Evolutionary conservation across 2,329 filamentous ascomycete species (phyloP).

Genomic region (Mariannaea sp.): DNA sequence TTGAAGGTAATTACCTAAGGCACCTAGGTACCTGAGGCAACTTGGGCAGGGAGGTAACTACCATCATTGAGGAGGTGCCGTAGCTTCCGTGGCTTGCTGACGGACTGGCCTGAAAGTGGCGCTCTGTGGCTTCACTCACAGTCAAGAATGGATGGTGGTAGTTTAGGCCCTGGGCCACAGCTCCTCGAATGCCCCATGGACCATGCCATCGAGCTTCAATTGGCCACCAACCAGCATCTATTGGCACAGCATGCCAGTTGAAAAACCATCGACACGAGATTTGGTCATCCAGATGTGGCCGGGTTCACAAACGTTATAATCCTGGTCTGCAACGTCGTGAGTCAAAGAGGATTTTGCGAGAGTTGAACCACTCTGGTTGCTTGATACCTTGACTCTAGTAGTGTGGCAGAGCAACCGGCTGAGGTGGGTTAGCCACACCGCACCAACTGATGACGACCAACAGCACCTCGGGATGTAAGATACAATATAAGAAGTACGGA

Average conservation of each 20-base stretch:
- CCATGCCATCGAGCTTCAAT: background rate
- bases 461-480: too few relatives aligned
- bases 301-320: background rate
- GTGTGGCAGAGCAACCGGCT: conserved; percentile 15
- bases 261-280: conserved; percentile 11
- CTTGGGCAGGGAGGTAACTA: too few relatives aligned
- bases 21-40: too few relatives aligned
- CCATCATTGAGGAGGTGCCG: conserved; percentile 7
- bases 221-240: conserved; percentile 3
- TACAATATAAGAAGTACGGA: too few relatives aligned
- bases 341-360: background rate
- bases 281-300: background rate
- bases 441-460: background rate
- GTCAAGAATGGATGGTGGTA: conserved; percentile 12
- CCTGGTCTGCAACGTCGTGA: background rate
- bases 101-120: conserved; percentile 31
- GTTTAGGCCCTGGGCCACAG: conserved; percentile 7
- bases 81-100: conserved; percentile 25
- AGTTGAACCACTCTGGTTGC: too few relatives aligned
- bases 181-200: background rate
- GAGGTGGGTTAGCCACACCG: conserved; percentile 19
- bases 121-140: conserved; percentile 26
- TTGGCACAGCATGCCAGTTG: background rate
- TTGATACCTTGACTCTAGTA: background rate
- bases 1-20: too few relatives aligned